Evolutionary conservation across 257 asterid genomes (phyloP), one percentile per base, ranked within the genome.

Genomic region (Ocimum tenuiflorum): DNA sequence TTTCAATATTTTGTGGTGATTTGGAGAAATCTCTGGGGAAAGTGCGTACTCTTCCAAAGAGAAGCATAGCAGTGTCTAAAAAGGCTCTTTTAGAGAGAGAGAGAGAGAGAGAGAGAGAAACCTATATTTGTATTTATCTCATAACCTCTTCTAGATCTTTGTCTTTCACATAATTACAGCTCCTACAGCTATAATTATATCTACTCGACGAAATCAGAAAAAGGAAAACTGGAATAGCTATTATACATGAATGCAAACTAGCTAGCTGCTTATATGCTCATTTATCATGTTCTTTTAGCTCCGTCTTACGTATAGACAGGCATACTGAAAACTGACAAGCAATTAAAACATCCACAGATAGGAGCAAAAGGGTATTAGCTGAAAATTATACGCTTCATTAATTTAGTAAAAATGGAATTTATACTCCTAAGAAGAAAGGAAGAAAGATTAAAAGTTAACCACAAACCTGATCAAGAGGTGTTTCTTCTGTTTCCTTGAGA

Each of bases 401-500:
- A 14, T 29, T 9, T 13, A 63, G 35, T 45, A 24, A 42, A 35
- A 68, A 42, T 13, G 65, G 24, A 52, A 50, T n/a, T n/a, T n/a
- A 17, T 54, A 13, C 15, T 27, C 65, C 7, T 7, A 18, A 53
- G 69, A 61, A 9, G 35, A 29, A 50, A 31, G 8, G 36, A 63
- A 56, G 9, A 0, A 27, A 20, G 63, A 51, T 2, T 2, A 20
- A 69, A 53, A 17, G 54, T 36, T 41, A 63, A 24, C 68, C 19
- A 48, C 70, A 48, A 69, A 92, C 99, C 90, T 82, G 89, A 69
- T 89, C 97, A 18, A 86, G 94, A 69, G 91, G 78, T 7, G 75
- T 71, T 76, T 80, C 89, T 69, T 89, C 95, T 3, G 83, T 70
- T 24, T 72, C 72, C 79, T 88, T 85, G 68, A 94, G 72, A 55